phyloP scores from a whole-genome alignment of 495 filamentous ascomycete genomes.

The Darksidea phi region DNA sequence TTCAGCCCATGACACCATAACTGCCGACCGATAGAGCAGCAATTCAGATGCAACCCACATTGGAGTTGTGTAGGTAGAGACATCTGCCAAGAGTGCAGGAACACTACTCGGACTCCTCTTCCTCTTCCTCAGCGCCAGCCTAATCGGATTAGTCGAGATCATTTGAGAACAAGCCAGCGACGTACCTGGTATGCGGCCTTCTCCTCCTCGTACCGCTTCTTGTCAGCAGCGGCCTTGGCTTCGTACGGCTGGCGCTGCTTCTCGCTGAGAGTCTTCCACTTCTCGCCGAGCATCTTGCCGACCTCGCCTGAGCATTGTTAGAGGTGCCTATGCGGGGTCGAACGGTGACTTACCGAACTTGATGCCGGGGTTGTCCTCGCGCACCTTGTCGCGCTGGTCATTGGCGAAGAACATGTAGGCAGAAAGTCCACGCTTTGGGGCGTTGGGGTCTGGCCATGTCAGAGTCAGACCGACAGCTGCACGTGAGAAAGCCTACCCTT shows the following conservation, averaged over 20 bases:
- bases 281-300: constrained; percentile 94
- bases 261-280: constrained; percentile 92
- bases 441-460: constrained; percentile 77
- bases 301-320: constrained; percentile 69
- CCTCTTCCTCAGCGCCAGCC: constrained; percentile 33
- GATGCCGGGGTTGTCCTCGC: constrained; percentile 97
- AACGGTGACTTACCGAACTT: constrained; percentile 70
- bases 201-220: constrained; percentile 98
- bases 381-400: constrained; percentile 95
- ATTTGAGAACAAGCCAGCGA: neutral
- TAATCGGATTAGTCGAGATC: constrained; percentile 1
- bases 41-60: constrained; percentile 8
- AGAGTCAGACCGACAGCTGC: constrained; percentile 30
- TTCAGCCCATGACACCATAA: constrained; percentile 27
- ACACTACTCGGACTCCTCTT: constrained; percentile 35
- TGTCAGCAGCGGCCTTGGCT: constrained; percentile 90
- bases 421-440: constrained; percentile 97
- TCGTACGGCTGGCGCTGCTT: constrained; percentile 91
- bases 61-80: constrained; percentile 1
- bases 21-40: constrained; percentile 14
- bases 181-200: constrained; percentile 76
- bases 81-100: neutral
- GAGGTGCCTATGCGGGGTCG: neutral
- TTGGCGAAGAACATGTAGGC: constrained; percentile 99
- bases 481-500: constrained; percentile 63